Evolutionary conservation across 2,329 filamentous ascomycete species (phyloP), one percentile per base, ranked within the genome.

Genomic region (Aureobasidium leucospermi): DNA sequence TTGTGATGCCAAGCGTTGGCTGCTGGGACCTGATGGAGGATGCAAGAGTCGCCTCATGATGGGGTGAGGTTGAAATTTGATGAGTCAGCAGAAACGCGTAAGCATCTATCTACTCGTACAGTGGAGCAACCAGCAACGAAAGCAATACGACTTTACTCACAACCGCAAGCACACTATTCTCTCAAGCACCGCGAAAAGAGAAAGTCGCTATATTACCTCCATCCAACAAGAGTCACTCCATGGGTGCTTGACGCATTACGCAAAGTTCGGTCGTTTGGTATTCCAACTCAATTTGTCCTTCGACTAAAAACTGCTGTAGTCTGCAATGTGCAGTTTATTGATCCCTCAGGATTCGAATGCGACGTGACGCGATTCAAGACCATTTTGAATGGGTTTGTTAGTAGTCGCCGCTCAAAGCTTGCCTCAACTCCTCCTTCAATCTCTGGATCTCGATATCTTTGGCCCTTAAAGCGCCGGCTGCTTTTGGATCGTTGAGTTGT

Each of bases 1-100:
- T 32, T 6, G 15, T 32, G 28, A 23, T 34, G 55, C 55, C 55
- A 58, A 58, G 43, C 42, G 52, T 43, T 45, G 39, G 39, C 52
- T 43, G 52, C 28, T 32, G 19, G 2, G 23, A 23, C 13, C 16
- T 28, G 43, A 58, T 32, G 9, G 34, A 48, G 36, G 23, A 48
- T 6, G 36, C 42, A 43, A 48, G 42, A 58, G 52, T 56, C 52
- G 52, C 31, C 16, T 36, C 52, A 31, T 41, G 41, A 55, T 55
- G 51, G 51, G 29, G 52, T 56, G 36, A 41, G 16, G 36, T 41
- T 43, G 39, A 23, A 29, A 11, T 43, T 46, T 45, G 41, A 36
- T 46, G 39, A 45, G 52, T 56, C 29, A 46, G 52, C 39, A 46
- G 41, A 19, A 46, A 52, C 48, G 34, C 52, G 41, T 56, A 34